Conservation (phyloP, 1,139 yeast species). For the Diutina mesorugosa region DNA sequence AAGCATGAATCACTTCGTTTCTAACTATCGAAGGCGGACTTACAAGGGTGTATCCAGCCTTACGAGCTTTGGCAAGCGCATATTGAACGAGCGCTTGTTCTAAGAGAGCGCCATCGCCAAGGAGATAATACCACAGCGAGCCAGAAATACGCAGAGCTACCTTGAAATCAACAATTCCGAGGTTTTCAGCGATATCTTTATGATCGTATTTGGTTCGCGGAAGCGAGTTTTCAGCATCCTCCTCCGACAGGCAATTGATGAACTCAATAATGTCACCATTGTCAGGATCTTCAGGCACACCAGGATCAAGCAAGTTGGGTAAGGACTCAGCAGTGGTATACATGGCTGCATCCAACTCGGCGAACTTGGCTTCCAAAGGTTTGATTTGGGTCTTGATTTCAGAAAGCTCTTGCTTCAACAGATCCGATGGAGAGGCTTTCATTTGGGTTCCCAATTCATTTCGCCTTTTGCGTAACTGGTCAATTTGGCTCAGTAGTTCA, state of each 20-base stretch:
- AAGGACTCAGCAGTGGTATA: conserved; percentile 34
- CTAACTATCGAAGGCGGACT: conserved; percentile 83
- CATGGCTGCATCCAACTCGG: conserved; percentile 16
- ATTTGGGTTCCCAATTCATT: conserved; percentile 13
- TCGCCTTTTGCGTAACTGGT: conserved; percentile 12
- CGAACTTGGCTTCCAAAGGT: conserved; percentile 20
- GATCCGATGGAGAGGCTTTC: conserved; percentile 7
- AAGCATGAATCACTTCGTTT: conserved; percentile 65
- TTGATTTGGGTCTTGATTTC: conserved; percentile 22
- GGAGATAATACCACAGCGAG: conserved; percentile 75
- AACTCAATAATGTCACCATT: conserved; percentile 29
- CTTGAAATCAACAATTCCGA: conserved; percentile 56
- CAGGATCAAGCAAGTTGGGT: conserved; percentile 54
- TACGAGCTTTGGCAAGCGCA: conserved; percentile 54
- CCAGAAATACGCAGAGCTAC: conserved; percentile 73
- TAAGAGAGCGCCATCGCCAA: conserved; percentile 77
- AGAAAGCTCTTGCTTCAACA: conserved; percentile 16
- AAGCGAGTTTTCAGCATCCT: conserved; percentile 10
- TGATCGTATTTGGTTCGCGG: conserved; percentile 39
- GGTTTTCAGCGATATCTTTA: conserved; percentile 44
- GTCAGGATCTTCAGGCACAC: conserved; percentile 32
- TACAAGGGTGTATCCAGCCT: conserved; percentile 55
- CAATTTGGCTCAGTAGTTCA: conserved; percentile 11
- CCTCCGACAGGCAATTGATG: conserved; percentile 28
- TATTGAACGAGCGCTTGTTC: conserved; percentile 86